Base-by-base conservation (phyloP, 305 asterid genomes). In the Fraxinus xanthoxyloides region DNA sequence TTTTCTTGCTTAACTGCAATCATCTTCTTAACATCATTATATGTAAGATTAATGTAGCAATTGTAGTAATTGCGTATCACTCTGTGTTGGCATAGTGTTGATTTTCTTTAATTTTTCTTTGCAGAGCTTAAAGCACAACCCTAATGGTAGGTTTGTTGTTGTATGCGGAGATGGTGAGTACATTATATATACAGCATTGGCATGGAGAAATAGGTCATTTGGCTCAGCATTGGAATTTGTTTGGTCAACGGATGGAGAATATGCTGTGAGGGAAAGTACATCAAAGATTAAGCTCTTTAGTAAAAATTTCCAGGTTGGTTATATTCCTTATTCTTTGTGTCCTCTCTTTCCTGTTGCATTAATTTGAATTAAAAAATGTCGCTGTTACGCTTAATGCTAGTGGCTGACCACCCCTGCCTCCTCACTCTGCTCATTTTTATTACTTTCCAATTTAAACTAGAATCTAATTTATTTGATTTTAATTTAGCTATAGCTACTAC, bases 161-260 rank as follows among this genome's bases (percentile, higher is more conserved):
- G 99, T 93, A 43, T 95, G 99, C 78, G 99, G 99, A 65, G 99
- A 95, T 80, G 98, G 98, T 24, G 99, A 95, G 83, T 94, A 92
- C 86, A 90, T 93, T 79, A 94, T 94, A 77, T 95, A 94, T 86
- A 95, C 99, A 36, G 97, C 99, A 74, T 82, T 95, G 89, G 99
- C 99, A 56, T 95, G 99, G 99, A 94, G 99, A 90, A 95, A 94
- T 88, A 90, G 97, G 88, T 95, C 98, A 43, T 95, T 95, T 88
- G 99, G 98, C 83, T 87, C 97, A 2, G 98, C 98, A 21, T 86
- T 95, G 91, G 98, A 95, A 76, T 84, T 94, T 81, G 99, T 94
- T 80, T 94, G 99, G 99, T 95, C 99, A 38, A 85, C 94, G 46
- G 99, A 95, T 79, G 98, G 99, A 79, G 99, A 95, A 88, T 93